Evolutionary conservation across 2,329 filamentous ascomycete genomes (phyloP), one percentile per base, ranked within the genome.

Genomic region (Eutypella sp.): DNA sequence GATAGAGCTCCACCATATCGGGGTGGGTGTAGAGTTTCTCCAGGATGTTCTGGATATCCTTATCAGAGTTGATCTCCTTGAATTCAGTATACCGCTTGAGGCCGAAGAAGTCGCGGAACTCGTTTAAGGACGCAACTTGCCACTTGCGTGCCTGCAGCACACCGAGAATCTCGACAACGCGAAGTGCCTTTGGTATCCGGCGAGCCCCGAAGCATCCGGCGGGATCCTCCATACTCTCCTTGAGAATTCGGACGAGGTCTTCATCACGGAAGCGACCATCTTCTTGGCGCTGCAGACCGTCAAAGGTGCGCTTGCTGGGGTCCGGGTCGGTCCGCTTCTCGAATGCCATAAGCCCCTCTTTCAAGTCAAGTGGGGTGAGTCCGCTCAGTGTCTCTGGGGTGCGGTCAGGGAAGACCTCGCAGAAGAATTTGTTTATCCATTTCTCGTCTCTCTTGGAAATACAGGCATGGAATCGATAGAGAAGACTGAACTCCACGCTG

Each of bases 1-100:
- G 83, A 56, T 87, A 87, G 5, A 87, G 69, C 57, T 88, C 84
- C 11, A 88, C 79, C 59, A 76, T 78, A 52, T 85, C 82, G 0
- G 81, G 81, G 40, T 82, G 72, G 19, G 75, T 72, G 61, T 85
- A 85, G 11, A 85, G 66, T 52, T 78, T 71, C 48, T 78, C 74
- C 4, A 85, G 69, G 7, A 72, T 67, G 23, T 74, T 67, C 2
- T 74, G 73, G 24, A 84, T 75, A n/a, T 79, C 71, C 2, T 69
- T 67, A 51, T 84, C 70, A 1, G 69, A 64, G 52, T 78, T 83
- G 57, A 85, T 79, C 37, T 81, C 77, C 43, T 70, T 70, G 56
- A 85, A 84, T 0, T 62, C 74, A 22, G 71, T 62, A 58, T 84
- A 74, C 18, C 69, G 70, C 58, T 77, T 72, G 33, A 85, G 68